Conservation (phyloP, 1,284 basidiomycete genomes). For the Papiliotrema laurentii region DNA sequence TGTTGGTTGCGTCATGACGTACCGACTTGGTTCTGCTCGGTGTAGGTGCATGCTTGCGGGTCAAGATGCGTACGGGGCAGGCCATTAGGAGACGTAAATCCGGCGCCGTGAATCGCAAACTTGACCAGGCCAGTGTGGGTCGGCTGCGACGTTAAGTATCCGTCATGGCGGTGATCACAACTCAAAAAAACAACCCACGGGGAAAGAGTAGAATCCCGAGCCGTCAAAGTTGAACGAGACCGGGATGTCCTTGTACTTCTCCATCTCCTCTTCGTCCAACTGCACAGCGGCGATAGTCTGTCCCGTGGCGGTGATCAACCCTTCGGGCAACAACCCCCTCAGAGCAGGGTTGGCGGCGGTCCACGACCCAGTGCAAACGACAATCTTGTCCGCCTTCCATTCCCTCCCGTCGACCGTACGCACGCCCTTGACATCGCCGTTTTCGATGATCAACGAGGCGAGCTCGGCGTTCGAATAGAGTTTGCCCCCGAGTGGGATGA, state of each 20-base stretch:
- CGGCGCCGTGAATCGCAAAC: constrained; percentile 50
- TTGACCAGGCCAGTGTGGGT: constrained; percentile 47
- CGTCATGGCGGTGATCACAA: not conserved
- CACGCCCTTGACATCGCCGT: constrained; percentile 59
- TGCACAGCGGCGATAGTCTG: constrained; percentile 74
- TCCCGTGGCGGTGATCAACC: constrained; percentile 38
- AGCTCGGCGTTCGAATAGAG: constrained; percentile 60
- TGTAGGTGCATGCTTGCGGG: not conserved
- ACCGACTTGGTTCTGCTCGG: constrained; percentile 1
- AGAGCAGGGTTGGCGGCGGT: not conserved
- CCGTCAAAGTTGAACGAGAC: constrained; percentile 52
- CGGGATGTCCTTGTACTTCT: constrained; percentile 60
- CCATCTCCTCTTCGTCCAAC: constrained; percentile 64
- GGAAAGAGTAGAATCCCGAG: constrained; percentile 50
- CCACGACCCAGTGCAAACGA: constrained; percentile 18
- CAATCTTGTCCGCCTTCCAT: constrained; percentile 37
- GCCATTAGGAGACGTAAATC: constrained; percentile 35
- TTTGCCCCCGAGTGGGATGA: constrained; percentile 59
- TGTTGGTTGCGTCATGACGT: not conserved
- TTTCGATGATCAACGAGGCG: constrained; percentile 42
- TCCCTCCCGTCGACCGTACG: constrained; percentile 58
- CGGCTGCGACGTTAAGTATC: no score
- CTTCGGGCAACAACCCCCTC: constrained; percentile 15
- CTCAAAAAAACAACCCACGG: constrained; percentile 8
- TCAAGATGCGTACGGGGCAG: constrained; percentile 42